Evolutionary conservation across 805 yeast genomes (phyloP).

Genomic region (Metschnikowia continentalis): DNA sequence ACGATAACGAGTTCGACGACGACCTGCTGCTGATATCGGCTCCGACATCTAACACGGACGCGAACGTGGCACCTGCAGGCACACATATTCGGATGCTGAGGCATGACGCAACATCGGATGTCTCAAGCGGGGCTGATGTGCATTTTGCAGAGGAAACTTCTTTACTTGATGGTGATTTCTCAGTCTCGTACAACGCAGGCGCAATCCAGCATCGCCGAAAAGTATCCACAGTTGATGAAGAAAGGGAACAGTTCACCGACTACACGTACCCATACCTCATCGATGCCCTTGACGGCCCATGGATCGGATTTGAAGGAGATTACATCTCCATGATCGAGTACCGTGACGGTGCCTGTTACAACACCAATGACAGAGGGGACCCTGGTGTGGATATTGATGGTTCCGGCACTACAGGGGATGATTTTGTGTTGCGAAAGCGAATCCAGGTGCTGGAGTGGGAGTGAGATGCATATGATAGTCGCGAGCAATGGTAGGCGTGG

Average conservation of each 20-base stretch:
- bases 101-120: not conserved
- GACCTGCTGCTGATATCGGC: slow-evolving; percentile 21
- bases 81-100: not conserved
- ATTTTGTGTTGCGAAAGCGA: slow-evolving; percentile 14
- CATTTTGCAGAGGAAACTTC: slow-evolving; percentile 1
- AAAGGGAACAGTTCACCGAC: slow-evolving; percentile 47
- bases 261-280: slow-evolving; percentile 47
- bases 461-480: slow-evolving; percentile 1
- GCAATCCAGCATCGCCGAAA: slow-evolving; percentile 27
- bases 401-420: not conserved
- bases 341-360: slow-evolving; percentile 16
- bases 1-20: slow-evolving; percentile 41
- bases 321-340: slow-evolving; percentile 39
- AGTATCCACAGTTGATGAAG: slow-evolving; percentile 53
- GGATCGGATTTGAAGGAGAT: slow-evolving; percentile 56
- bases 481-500: not conserved
- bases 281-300: slow-evolving; percentile 50
- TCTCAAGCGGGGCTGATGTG: not conserved
- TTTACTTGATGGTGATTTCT: slow-evolving; percentile 17
- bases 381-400: not conserved
- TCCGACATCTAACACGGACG: not conserved
- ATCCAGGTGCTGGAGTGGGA: slow-evolving; percentile 19
- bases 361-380: not conserved
- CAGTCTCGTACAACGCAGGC: slow-evolving; percentile 9
- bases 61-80: not conserved